Percentiles rank a stretch among this genome's conserved stretches.
Conservation (phyloP, 2,329 filamentous ascomycete species). For the Trichoderma koningiopsis region DNA sequence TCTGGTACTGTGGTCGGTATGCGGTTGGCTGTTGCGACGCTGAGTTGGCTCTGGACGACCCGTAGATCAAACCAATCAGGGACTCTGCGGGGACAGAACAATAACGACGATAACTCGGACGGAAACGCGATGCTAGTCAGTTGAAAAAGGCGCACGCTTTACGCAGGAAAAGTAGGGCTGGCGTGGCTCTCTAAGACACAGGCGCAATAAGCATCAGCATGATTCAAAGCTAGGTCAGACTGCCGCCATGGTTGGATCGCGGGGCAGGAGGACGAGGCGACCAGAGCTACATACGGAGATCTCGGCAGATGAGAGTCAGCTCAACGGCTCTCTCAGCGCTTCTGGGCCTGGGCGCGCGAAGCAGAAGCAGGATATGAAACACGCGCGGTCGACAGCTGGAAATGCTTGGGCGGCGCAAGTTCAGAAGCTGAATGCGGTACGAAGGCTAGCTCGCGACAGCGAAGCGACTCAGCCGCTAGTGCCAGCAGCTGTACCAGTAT, state of each 20-base stretch:
- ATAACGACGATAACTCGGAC: not conserved
- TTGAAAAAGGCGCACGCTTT: conserved; percentile 4
- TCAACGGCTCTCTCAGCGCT: not conserved
- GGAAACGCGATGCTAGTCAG: conserved; percentile 11
- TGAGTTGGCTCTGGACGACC: not conserved
- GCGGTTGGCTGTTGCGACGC: conserved; percentile 4
- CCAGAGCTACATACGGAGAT: not conserved
- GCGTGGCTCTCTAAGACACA: not conserved
- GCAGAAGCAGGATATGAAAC: conserved; percentile 13
- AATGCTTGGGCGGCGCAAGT: not conserved
- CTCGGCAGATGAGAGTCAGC: not conserved
- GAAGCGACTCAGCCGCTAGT: conserved; percentile 19
- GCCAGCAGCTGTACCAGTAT: not conserved
- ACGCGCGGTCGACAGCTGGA: not conserved
- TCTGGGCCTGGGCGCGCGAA: not conserved
- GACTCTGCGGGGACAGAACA: not conserved
- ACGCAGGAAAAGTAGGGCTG: not conserved
- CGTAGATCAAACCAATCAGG: not conserved
- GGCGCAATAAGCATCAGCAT: conserved; percentile 15
- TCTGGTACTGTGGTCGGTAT: not conserved
- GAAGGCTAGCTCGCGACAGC: conserved; percentile 18
- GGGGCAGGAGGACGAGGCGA: conserved; percentile 16
- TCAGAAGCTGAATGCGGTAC: not conserved
- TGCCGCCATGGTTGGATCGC: not conserved
- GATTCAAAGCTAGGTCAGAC: not conserved